Conservation (phyloP, 306 rosid species). For the Citrullus colocynthis region DNA sequence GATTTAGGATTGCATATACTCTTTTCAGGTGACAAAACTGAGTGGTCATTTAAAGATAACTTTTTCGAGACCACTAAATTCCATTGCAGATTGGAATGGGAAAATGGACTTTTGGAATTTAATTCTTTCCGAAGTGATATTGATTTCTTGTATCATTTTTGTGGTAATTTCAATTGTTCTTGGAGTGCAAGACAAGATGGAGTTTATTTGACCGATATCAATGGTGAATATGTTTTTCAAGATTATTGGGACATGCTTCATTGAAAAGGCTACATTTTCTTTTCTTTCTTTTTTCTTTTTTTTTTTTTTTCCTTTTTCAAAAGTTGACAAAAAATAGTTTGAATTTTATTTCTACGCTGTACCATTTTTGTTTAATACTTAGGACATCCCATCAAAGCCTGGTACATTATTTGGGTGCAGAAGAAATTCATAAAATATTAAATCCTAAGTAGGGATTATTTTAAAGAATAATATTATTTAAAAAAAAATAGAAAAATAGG, state of each 20-base stretch:
- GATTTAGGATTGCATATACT: neutral
- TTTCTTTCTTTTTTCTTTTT: too few relatives aligned
- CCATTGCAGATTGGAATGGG: neutral
- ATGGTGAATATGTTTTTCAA: neutral
- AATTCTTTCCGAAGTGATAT: rapidly evolving
- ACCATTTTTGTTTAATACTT: too few relatives aligned
- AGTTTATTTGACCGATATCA: neutral
- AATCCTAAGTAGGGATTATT: too few relatives aligned
- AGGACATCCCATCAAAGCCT: too few relatives aligned
- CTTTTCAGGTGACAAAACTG: neutral
- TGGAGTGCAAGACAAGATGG: neutral
- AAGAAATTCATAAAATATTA: too few relatives aligned
- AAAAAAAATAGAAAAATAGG: too few relatives aligned
- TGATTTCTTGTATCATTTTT: neutral
- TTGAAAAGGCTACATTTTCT: neutral
- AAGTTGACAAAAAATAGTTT: too few relatives aligned
- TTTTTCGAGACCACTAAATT: neutral
- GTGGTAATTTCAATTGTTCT: neutral
- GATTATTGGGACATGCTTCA: neutral
- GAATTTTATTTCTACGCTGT: too few relatives aligned
- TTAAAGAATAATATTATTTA: too few relatives aligned
- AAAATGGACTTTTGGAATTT: neutral
- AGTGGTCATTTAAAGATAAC: neutral
- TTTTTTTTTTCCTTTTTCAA: too few relatives aligned
- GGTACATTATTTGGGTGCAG: too few relatives aligned